Evolutionary conservation across 2,329 filamentous ascomycete species (phyloP), one percentile per base, ranked within the genome.

Genomic region (Epichloe uncinata): DNA sequence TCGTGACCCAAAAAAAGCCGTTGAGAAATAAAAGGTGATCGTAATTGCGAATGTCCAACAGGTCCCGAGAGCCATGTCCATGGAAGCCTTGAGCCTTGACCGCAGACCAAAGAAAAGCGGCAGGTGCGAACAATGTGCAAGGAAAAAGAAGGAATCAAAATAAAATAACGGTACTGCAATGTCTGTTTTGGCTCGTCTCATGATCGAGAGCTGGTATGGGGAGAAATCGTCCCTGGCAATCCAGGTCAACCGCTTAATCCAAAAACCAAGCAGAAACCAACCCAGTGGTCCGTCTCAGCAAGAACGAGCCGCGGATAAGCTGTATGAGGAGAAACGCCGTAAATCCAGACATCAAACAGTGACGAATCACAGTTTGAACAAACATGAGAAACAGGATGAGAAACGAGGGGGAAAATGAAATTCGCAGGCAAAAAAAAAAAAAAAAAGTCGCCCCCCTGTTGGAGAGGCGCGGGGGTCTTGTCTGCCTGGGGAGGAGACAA

Each of bases 1-100:
- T 48, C 59, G 60, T 59, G 57, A 60, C 58, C 59, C 62, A 63
- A 61, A 59, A 59, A 57, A 55, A 57, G 51, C 55, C 53, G 13
- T 45, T 41, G 26, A 45, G 30, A 45, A 57, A 59, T 60, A 58
- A 60, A 62, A 59, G 22, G 55, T 55, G 54, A 52, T 57, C 50
- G 52, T 54, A 55, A 57, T 57, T 58, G 53, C 53, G 57, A 53
- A 56, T 30, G 16, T 40, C 43, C 42, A 35, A 22, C 34, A 13
- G 18, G 13, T 44, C 22, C 35, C 4, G 36, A 18, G 15, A 2
- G 35, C 20, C 8, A 26, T 11, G 13, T 43, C 15, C 20, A 15
- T 41, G 2, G 20, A 33, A 7, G 15, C 9, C 47, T n/a, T 34
- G 30, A n/a, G 26, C 16, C 16, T 42, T 15, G 33, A 37, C 33